Base-by-base conservation (phyloP, 106 monocot genomes). In the Allium sativum region DNA sequence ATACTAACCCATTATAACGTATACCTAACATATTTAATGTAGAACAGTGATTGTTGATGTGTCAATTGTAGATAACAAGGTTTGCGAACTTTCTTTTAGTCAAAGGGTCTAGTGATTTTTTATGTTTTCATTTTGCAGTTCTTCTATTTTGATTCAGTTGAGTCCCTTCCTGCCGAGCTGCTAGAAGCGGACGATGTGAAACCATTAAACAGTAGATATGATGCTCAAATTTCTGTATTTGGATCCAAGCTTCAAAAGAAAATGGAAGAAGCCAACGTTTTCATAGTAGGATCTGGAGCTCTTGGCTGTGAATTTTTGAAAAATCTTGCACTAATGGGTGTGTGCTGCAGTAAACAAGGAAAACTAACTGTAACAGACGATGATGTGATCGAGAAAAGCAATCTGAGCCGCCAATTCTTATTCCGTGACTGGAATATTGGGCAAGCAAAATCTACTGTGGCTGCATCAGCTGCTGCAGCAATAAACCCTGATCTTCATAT, bases 311-410 rank as follows among this genome's bases (percentile, higher is more conserved):
- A 96, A 41, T 88, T 96, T 68, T 74, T 96, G 55, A 96, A 96
- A 67, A 96, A 96, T 50, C 71, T 96, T 9, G 96, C 96, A 4
- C 40, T 96, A 44, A 96, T 91, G 96, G 96, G 96, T 53, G 82
- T 96, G 45, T 80, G 73, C 18, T 96, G 90, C 67, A 76, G 73
- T 64, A 69, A 41, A n/a, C 70, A 81, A 18, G 96, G 96, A 18
- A 91, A 87, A 65, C 64, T 91, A 40, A 91, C 86, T 10, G 69
- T 96, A 52, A 96, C 90, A 19, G 90, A 96, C 74, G 96, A 91
- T 80, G 90, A 96, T 84, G 84, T 96, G 21, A 96, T 96, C 56
- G 96, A 96, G 67, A 96, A 82, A 71, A 96, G 96, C 67, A 96
- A 96, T 66, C 90, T 96, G 40, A 96, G 84, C 54, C 84, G 90